Conservation (phyloP, 2,329 filamentous ascomycete species). For the Phyllosticta citribraziliensis region DNA sequence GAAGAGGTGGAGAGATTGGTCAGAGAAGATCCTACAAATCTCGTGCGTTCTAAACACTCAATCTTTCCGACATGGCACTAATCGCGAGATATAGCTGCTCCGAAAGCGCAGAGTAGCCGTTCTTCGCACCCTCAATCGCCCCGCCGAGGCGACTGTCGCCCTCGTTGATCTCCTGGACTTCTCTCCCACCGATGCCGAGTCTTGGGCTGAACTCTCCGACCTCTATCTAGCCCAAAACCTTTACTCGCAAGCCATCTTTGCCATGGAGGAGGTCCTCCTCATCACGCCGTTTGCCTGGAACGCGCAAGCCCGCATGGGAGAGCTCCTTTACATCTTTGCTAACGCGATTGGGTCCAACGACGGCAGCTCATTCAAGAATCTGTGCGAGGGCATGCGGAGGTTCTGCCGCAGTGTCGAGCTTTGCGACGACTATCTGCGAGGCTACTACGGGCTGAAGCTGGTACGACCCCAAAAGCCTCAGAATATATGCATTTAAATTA, state of each 20-base stretch:
- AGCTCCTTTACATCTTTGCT: constrained; percentile 65
- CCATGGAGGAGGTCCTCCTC: constrained; percentile 81
- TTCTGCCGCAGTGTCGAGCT: constrained; percentile 89
- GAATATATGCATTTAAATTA: background rate
- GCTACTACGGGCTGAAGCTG: constrained; percentile 83
- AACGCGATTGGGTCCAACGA: constrained; percentile 24
- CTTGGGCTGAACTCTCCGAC: constrained; percentile 86
- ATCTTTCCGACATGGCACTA: background rate
- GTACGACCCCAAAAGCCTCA: constrained; percentile 37
- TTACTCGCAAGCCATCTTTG: constrained; percentile 74
- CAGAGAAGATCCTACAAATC: constrained; percentile 63
- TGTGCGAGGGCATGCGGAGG: constrained; percentile 67
- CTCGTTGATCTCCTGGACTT: constrained; percentile 69
- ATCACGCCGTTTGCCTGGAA: constrained; percentile 92
- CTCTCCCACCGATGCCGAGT: constrained; percentile 81
- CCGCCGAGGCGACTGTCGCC: constrained; percentile 62
- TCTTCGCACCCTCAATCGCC: constrained; percentile 61
- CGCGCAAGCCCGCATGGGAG: constrained; percentile 80
- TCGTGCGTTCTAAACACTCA: constrained; percentile 45
- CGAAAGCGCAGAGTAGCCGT: constrained; percentile 76
- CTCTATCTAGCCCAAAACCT: constrained; percentile 73
- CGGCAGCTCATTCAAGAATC: constrained; percentile 35
- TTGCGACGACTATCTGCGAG: constrained; percentile 84
- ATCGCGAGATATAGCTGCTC: constrained; percentile 50
- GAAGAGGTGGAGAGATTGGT: constrained; percentile 70